These are phyloP conservation scores for Volvox carteri DNA, from an alignment of 163 green algal genomes.

Conservation along the genomic window DNA sequence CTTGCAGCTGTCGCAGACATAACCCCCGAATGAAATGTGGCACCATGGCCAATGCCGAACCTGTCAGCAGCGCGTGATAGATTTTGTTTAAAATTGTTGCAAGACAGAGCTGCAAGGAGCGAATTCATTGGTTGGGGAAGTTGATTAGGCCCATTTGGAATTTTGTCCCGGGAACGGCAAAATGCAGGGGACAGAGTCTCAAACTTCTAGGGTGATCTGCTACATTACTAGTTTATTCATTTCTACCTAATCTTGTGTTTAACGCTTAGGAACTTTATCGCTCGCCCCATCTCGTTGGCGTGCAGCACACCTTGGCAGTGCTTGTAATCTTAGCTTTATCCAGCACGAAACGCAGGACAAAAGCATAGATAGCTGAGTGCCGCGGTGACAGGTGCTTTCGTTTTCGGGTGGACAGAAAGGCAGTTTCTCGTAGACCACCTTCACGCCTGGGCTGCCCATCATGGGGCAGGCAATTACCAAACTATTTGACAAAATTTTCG, in stretches of 20 bases:
- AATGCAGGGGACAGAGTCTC: too few species aligned
- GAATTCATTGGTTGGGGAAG: not conserved
- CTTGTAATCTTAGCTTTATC: too few species aligned
- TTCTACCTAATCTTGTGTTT: too few species aligned
- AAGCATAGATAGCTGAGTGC: not conserved
- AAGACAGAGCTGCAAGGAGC: too few species aligned
- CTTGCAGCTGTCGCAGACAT: not conserved
- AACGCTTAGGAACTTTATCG: too few species aligned
- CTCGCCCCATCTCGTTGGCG: too few species aligned
- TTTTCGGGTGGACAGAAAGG: not conserved
- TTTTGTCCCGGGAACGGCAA: not conserved
- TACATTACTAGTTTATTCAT: too few species aligned
- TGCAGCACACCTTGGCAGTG: too few species aligned
- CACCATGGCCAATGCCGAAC: not conserved
- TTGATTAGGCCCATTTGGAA: not conserved
- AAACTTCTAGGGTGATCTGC: too few species aligned
- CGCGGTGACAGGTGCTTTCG: not conserved
- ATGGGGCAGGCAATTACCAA: constrained; percentile 54
- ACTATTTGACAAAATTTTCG: constrained; percentile 55
- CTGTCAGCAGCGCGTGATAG: too few species aligned
- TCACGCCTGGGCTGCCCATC: not conserved
- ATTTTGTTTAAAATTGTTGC: too few species aligned
- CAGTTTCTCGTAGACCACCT: constrained; percentile 2
- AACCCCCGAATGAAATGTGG: not conserved
- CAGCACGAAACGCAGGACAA: not conserved